phyloP scores from a whole-genome alignment of 805 yeast genomes.

The Isabelozyma rhagii region DNA sequence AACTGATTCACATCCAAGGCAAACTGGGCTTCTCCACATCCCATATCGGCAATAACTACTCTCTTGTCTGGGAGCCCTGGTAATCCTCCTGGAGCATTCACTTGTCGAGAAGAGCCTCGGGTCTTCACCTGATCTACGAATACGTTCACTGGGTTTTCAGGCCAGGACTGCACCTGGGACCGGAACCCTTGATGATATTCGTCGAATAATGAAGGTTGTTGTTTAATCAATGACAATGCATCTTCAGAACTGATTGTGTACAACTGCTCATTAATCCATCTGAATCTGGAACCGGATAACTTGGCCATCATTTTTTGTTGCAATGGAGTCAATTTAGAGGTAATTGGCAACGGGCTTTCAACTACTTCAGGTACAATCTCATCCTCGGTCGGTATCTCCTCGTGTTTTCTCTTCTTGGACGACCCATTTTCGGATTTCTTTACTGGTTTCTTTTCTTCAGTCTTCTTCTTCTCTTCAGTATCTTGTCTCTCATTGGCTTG shows the following conservation, averaged over 20 bases:
- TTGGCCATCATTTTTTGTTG: conserved; percentile 96
- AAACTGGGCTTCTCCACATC: conserved; percentile 96
- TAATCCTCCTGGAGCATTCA: conserved; percentile 94
- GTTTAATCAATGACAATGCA: conserved; percentile 68
- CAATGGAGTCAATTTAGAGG: conserved; percentile 65
- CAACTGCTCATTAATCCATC: conserved; percentile 98
- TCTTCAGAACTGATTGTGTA: conserved; percentile 79
- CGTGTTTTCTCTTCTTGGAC: conserved; percentile 4
- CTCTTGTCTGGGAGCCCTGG: conserved; percentile 67
- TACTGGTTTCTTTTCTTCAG: conserved; percentile 3
- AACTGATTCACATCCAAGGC: conserved; percentile 61
- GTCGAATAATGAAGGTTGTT: conserved; percentile 85
- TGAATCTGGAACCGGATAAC: conserved; percentile 88
- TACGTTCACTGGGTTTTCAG: conserved; percentile 95
- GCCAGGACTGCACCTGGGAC: conserved; percentile 95
- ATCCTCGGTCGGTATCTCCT: conserved; percentile 5
- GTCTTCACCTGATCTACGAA: conserved; percentile 69
- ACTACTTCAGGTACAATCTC: conserved; percentile 5
- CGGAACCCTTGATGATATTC: conserved; percentile 96
- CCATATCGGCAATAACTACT: conserved; percentile 95
- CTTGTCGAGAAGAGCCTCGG: conserved; percentile 55
- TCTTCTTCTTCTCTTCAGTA: conserved; percentile 1
- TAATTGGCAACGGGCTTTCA: conserved; percentile 4
- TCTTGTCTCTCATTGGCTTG: conserved; percentile 5
- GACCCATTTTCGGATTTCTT: conserved; percentile 1